Evolutionary conservation across 1,284 basidiomycete species (phyloP).

Genomic region (Sporisorium exsertum): DNA sequence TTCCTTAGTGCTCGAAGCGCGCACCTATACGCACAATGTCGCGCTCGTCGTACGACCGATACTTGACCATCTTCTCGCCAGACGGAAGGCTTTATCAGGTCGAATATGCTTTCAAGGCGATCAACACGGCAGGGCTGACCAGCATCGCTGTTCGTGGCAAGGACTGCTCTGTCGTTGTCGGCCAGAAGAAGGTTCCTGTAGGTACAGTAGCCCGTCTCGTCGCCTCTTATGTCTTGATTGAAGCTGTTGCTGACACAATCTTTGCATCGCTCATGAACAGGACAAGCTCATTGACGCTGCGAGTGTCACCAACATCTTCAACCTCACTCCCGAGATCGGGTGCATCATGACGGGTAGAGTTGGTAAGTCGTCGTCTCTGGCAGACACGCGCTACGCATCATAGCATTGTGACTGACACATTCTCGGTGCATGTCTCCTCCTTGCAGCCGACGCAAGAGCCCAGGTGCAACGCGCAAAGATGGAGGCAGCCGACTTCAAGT

Average conservation of each 20-base stretch:
- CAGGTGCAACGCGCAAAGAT: constrained; percentile 88
- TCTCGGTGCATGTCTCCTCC: not conserved
- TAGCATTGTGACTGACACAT: constrained; percentile 64
- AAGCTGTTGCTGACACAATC: not conserved
- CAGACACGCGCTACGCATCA: no score
- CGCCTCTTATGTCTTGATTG: not conserved
- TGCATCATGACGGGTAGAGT: constrained; percentile 97
- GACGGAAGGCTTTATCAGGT: constrained; percentile 69
- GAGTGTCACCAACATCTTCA: constrained; percentile 94
- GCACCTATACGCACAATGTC: constrained; percentile 54
- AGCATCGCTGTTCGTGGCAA: constrained; percentile 91
- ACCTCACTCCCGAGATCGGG: constrained; percentile 94
- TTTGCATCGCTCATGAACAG: not conserved
- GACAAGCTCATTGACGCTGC: constrained; percentile 97
- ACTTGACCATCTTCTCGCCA: constrained; percentile 69
- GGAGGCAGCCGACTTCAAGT: constrained; percentile 93
- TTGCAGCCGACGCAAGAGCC: constrained; percentile 83
- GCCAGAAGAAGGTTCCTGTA: constrained; percentile 93
- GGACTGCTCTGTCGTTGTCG: constrained; percentile 93
- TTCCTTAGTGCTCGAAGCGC: not conserved
- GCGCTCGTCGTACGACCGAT: constrained; percentile 67
- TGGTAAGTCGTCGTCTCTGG: constrained; percentile 73
- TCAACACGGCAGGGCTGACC: constrained; percentile 94
- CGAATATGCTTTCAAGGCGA: constrained; percentile 97
- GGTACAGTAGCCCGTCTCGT: not conserved